Evolutionary conservation across 2,329 filamentous ascomycete species (phyloP).

Genomic region (Fusarium papillatum): DNA sequence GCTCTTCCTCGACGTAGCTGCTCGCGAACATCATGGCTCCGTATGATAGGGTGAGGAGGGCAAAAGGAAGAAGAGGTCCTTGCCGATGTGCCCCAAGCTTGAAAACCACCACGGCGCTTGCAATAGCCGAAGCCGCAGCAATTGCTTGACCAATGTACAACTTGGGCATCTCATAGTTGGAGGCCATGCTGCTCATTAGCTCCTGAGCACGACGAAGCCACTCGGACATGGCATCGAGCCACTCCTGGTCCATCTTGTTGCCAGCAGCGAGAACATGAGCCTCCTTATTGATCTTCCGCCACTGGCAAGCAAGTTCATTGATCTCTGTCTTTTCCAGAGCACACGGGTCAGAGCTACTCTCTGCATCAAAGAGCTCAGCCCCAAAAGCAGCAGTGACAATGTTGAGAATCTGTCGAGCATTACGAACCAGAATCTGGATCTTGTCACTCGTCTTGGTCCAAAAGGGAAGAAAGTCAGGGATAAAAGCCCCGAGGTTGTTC

Average conservation of each 20-base stretch:
- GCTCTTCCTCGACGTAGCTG: slow-evolving; percentile 98
- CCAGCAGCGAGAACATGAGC: slow-evolving; percentile 38
- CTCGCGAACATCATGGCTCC: slow-evolving; percentile 96
- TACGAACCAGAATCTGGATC: slow-evolving; percentile 79
- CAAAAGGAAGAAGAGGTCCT: slow-evolving; percentile 56
- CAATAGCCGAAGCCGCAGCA: slow-evolving; percentile 49
- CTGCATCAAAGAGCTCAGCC: slow-evolving; percentile 55
- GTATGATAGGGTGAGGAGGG: slow-evolving; percentile 72
- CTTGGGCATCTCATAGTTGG: slow-evolving; percentile 85
- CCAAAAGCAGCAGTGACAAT: slow-evolving; percentile 83
- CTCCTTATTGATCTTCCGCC: slow-evolving; percentile 58
- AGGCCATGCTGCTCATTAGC: slow-evolving; percentile 89
- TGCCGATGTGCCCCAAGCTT: slow-evolving; percentile 20
- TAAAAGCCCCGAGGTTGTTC: slow-evolving; percentile 92
- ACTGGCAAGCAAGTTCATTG: slow-evolving; percentile 77
- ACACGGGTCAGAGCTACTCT: slow-evolving; percentile 52
- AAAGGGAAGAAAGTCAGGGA: slow-evolving; percentile 82
- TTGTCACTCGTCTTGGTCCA: slow-evolving; percentile 72
- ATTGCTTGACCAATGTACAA: slow-evolving; percentile 63
- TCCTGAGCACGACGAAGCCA: slow-evolving; percentile 83
- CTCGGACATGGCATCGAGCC: slow-evolving; percentile 59
- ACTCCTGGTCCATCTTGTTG: slow-evolving; percentile 51
- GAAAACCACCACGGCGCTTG: slow-evolving; percentile 21
- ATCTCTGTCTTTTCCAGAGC: slow-evolving; percentile 55
- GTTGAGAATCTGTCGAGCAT: slow-evolving; percentile 83